phyloP scores from a whole-genome alignment of 2,329 filamentous ascomycete species.

The Bipolaris cookei region DNA sequence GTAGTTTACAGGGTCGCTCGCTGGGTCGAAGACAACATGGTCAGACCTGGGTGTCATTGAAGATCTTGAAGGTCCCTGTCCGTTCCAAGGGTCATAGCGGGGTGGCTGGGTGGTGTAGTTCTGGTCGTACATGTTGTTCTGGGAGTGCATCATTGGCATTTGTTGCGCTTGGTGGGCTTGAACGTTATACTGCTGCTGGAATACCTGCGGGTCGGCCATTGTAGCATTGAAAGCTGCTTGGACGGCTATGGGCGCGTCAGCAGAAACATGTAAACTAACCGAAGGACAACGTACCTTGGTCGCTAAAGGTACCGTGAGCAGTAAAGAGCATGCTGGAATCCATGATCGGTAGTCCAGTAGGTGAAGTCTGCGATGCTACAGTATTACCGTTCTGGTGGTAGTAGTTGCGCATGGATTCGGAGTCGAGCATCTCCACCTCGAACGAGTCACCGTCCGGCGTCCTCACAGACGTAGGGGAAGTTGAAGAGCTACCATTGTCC shows the following conservation, averaged over 20 bases:
- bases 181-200: conserved; percentile 28
- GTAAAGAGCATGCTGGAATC: conserved; percentile 32
- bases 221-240: conserved; percentile 33
- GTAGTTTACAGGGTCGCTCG: conserved; percentile 35
- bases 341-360: conserved; percentile 30
- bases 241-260: conserved; percentile 32
- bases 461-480: conserved; percentile 45
- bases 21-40: conserved; percentile 40
- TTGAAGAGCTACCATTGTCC: conserved; percentile 44
- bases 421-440: conserved; percentile 43
- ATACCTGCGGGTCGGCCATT: conserved; percentile 30
- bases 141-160: conserved; percentile 25
- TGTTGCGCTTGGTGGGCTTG: conserved; percentile 26
- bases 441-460: conserved; percentile 45
- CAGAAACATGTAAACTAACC: neutral
- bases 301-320: conserved; percentile 27
- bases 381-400: conserved; percentile 34
- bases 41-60: conserved; percentile 37
- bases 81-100: conserved; percentile 43
- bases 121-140: conserved; percentile 25
- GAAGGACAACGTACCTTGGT: conserved; percentile 30
- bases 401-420: conserved; percentile 36
- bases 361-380: conserved; percentile 37
- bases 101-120: conserved; percentile 34
- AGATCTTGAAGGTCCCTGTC: conserved; percentile 37